Evolutionary conservation across 495 filamentous ascomycete species (phyloP).

Genomic region (Cercophora samala): DNA sequence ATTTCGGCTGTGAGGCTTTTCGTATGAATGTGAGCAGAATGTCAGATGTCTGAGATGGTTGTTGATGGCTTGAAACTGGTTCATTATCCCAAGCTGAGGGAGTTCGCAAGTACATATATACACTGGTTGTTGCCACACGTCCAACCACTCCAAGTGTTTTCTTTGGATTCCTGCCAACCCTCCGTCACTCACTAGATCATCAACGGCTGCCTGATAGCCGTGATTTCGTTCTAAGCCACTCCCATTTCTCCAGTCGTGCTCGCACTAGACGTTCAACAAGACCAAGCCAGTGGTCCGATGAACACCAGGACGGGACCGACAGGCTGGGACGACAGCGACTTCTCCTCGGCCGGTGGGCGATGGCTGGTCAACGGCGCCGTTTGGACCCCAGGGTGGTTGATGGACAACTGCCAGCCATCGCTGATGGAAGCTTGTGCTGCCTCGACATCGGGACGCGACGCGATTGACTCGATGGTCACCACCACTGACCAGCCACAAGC

Average conservation of each 20-base stretch:
- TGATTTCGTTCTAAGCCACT: not conserved
- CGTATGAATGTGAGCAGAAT: not conserved
- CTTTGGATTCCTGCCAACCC: not conserved
- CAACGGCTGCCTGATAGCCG: not conserved
- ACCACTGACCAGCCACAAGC: not conserved
- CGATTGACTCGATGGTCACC: not conserved
- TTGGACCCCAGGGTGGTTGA: not conserved
- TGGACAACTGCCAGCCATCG: not conserved
- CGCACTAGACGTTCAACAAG: not conserved
- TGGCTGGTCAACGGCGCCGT: not conserved
- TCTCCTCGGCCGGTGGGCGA: not conserved
- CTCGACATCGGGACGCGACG: not conserved
- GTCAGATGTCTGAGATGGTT: not conserved
- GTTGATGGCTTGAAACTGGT: not conserved
- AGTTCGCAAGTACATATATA: not conserved
- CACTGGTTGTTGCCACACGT: not conserved
- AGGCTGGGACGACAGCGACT: not conserved
- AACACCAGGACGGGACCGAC: not conserved
- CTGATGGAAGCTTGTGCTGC: not conserved
- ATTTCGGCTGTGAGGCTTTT: not conserved
- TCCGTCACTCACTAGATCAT: not conserved
- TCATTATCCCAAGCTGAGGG: not conserved
- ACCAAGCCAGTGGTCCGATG: not conserved
- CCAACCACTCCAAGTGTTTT: not conserved
- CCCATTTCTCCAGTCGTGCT: not conserved